A percentile compares a stretch with the other conserved stretches of the same genome.
Conservation (phyloP, 257 asterid genomes). For the Nicotiana benthamiana region DNA sequence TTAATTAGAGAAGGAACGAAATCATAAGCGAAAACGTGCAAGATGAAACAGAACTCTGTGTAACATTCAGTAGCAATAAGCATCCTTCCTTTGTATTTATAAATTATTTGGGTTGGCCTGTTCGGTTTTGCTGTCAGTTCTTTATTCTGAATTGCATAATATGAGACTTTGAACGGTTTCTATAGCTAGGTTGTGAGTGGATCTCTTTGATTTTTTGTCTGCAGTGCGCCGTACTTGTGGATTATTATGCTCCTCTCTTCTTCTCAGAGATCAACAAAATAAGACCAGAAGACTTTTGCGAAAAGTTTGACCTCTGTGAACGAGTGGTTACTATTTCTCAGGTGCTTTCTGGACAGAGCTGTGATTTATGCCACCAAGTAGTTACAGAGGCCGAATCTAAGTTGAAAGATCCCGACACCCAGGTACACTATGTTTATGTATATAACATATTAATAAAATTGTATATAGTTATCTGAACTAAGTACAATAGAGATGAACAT, state of each 20-base stretch:
- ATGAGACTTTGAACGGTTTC: not conserved
- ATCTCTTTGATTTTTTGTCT: constrained; percentile 12
- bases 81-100: not conserved
- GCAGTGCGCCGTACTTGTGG: constrained; percentile 83
- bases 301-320: constrained; percentile 55
- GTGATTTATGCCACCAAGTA: constrained; percentile 62
- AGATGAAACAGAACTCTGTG: too few species aligned
- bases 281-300: constrained; percentile 54
- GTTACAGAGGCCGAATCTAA: constrained; percentile 62
- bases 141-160: not conserved
- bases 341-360: constrained; percentile 40
- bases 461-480: not conserved
- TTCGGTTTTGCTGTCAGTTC: not conserved
- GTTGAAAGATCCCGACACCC: constrained; percentile 85
- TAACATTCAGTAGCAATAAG: not conserved
- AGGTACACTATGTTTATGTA: constrained; percentile 31
- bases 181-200: not conserved
- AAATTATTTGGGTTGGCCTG: not conserved
- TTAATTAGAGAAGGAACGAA: too few species aligned
- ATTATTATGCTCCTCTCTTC: constrained; percentile 77
- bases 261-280: constrained; percentile 57
- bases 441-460: too few species aligned
- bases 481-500: not conserved
- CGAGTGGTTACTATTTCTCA: constrained; percentile 25
- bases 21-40: too few species aligned